Evolutionary conservation across 2,329 filamentous ascomycete genomes (phyloP), one percentile per base, ranked within the genome.

Genomic region (Lachnellula subtilissima): DNA sequence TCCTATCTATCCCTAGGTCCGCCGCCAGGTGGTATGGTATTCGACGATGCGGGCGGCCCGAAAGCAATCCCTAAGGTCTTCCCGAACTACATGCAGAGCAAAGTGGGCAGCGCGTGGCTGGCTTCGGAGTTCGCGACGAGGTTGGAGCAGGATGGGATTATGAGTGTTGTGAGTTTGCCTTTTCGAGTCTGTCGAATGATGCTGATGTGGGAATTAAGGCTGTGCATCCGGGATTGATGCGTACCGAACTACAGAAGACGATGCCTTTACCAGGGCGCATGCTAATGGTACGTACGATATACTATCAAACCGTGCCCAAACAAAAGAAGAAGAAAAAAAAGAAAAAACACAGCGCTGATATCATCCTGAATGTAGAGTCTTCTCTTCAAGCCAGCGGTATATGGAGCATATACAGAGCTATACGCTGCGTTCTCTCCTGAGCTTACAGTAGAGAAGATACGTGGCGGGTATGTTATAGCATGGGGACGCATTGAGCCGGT

Each of bases 191-290:
- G 4, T 19, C 35, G 23, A 28, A 8, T 35, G 6, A 3, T 50
- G 5, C 28, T 37, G n/a, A 50, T 2, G 7, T 7, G 5, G 15
- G 4, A 28, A 22, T 22, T 22, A 28, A 66, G 61, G 54, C 59
- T 22, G 58, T 74, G 32, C 75, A 77, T 60, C 75, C 75, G 0
- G 75, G 75, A 0, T 71, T 75, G 37, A 68, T 76, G 60, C 64
- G 56, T 42, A 75, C 73, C 7, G 69, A 71, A 25, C 58, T 75
- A 14, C 65, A 71, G 47, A 61, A 71, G 32, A 64, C 73, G 50
- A 55, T 58, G 52, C 25, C 58, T 19, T 12, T 52, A 15, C 25
- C 60, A 2, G 47, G 50, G 7, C 39, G 48, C 7, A 22, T 55
- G 1, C 17, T 60, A 9, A 63, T 69, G 64, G 61, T 65, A 51